Conservation (phyloP, 2,329 filamentous ascomycete genomes). For the Fusarium domesticum region DNA sequence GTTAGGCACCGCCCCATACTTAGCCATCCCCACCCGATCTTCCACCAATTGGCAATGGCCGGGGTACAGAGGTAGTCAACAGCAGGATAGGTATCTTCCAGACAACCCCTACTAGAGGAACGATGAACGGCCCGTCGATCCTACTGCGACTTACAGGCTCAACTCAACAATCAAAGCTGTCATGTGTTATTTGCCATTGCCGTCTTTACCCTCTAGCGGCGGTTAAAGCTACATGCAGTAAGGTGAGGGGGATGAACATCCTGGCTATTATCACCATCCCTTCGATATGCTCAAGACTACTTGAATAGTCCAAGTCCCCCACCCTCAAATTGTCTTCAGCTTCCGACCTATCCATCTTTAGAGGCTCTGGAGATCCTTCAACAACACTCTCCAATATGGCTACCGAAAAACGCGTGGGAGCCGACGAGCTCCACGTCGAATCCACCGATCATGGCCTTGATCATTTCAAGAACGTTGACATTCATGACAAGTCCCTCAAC, state of each 20-base stretch:
- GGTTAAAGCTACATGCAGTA: constrained; percentile 3
- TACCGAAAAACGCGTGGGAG: constrained; percentile 19
- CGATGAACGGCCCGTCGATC: constrained; percentile 24
- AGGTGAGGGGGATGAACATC: background rate
- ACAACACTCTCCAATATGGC: constrained; percentile 17
- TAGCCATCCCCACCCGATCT: constrained; percentile 17
- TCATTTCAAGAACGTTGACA: constrained; percentile 33
- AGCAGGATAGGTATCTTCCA: constrained; percentile 4
- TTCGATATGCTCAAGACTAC: background rate
- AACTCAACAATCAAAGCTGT: constrained; percentile 1
- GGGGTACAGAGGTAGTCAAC: too few relatives aligned
- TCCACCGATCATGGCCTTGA: constrained; percentile 29
- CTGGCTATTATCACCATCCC: background rate
- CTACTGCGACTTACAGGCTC: constrained; percentile 12
- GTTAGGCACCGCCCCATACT: constrained; percentile 7
- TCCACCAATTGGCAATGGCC: constrained; percentile 23
- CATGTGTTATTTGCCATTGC: background rate
- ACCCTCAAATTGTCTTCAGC: background rate
- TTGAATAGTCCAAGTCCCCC: background rate
- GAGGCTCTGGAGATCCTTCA: constrained; percentile 4
- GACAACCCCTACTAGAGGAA: background rate
- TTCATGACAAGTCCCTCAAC: constrained; percentile 39
- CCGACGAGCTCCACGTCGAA: constrained; percentile 30
- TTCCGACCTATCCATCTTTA: background rate
- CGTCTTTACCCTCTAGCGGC: background rate